Evolutionary conservation across 2,329 filamentous ascomycete genomes (phyloP).

Genomic region (Pyrenochaeta sp.): DNA sequence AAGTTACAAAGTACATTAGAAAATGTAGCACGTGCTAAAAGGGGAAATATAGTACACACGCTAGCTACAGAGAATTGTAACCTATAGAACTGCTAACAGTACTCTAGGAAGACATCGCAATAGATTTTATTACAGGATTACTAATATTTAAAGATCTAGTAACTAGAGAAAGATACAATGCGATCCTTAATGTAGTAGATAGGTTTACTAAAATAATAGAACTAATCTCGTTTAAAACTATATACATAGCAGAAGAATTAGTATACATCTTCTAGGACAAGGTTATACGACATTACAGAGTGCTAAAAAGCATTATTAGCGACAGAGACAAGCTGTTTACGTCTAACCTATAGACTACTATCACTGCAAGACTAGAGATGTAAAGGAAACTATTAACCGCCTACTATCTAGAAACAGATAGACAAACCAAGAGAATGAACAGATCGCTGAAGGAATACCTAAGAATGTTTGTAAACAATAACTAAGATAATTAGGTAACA

Average conservation of each 20-base stretch:
- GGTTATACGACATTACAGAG: not conserved
- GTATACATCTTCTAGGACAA: not conserved
- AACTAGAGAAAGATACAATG: too few relatives aligned
- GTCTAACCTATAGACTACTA: not conserved
- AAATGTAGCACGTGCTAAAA: slow-evolving; percentile 1
- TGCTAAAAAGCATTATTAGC: not conserved
- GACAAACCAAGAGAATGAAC: slow-evolving; percentile 3
- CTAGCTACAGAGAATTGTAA: slow-evolving; percentile 3
- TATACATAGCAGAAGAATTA: too few relatives aligned
- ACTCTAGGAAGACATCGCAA: slow-evolving; percentile 1
- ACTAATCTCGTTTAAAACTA: too few relatives aligned
- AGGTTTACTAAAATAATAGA: too few relatives aligned
- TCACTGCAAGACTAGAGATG: not conserved
- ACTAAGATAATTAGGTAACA: slow-evolving; percentile 4
- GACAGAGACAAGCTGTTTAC: slow-evolving; percentile 1
- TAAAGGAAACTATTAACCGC: not conserved
- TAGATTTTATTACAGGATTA: too few relatives aligned
- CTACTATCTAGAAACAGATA: slow-evolving; percentile 4
- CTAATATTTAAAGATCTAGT: too few relatives aligned
- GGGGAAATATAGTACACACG: too few relatives aligned
- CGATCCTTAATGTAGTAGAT: too few relatives aligned
- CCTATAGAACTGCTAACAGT: not conserved
- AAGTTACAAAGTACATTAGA: slow-evolving; percentile 1
- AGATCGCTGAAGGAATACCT: not conserved
- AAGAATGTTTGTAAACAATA: not conserved